Evolutionary conservation across 192 early-diverging fungal genomes (phyloP).

Genomic region (Backusella morwellensis): DNA sequence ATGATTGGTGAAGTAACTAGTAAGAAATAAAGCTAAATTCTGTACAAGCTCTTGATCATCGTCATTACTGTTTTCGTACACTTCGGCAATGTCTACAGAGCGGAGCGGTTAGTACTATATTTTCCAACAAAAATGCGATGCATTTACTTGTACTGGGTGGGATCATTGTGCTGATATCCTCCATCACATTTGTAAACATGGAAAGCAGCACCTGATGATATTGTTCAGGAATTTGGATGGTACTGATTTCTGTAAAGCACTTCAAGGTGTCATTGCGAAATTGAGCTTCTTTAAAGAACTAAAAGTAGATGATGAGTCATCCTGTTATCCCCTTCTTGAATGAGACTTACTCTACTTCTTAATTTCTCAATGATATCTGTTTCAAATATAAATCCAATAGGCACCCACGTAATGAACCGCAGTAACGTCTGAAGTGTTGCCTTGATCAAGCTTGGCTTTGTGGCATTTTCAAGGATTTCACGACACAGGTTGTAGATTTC

Average conservation of each 20-base stretch:
- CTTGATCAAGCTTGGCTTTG: slow-evolving; percentile 83
- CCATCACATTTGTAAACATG: slow-evolving; percentile 83
- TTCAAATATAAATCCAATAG: slow-evolving; percentile 97
- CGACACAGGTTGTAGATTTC: slow-evolving; percentile 94
- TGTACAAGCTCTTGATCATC: slow-evolving; percentile 96
- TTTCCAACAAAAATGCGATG: no score
- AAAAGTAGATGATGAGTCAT: background rate
- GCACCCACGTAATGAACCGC: slow-evolving; percentile 98
- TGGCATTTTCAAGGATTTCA: slow-evolving; percentile 91
- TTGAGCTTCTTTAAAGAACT: slow-evolving; percentile 6
- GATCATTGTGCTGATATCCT: slow-evolving; percentile 63
- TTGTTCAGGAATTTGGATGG: slow-evolving; percentile 70
- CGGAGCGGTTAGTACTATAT: background rate
- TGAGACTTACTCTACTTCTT: slow-evolving; percentile 62
- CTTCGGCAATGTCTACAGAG: slow-evolving; percentile 60
- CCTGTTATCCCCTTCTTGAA: no score
- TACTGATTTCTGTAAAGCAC: slow-evolving; percentile 97
- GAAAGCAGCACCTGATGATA: slow-evolving; percentile 86
- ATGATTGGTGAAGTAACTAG: slow-evolving; percentile 82
- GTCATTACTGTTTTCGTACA: slow-evolving; percentile 83
- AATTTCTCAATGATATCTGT: slow-evolving; percentile 85
- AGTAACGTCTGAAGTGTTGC: slow-evolving; percentile 93
- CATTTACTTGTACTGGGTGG: slow-evolving; percentile 51
- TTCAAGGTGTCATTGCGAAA: slow-evolving; percentile 88
- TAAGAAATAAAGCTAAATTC: slow-evolving; percentile 91